Percentiles rank a stretch among this genome's conserved stretches.
Evolutionary conservation across 2,329 filamentous ascomycete genomes (phyloP).

Genomic region (Lithohypha guttulata): DNA sequence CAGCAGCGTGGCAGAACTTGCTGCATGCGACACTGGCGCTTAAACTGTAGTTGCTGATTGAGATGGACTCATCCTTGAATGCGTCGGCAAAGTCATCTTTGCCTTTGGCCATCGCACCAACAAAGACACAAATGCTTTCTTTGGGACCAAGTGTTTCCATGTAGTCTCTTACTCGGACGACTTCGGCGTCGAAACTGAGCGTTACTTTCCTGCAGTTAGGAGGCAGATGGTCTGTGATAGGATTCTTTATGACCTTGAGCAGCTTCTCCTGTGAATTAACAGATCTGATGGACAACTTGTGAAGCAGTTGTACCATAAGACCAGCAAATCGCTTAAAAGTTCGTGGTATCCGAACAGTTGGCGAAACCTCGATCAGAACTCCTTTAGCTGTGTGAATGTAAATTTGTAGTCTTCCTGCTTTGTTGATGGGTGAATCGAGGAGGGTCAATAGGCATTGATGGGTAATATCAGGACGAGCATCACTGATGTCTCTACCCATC

Average conservation of each 20-base stretch:
- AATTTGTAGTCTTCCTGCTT: slow-evolving; percentile 92
- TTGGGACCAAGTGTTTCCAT: slow-evolving; percentile 65
- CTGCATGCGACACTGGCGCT: slow-evolving; percentile 97
- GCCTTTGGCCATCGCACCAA: slow-evolving; percentile 97
- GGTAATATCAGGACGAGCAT: slow-evolving; percentile 93
- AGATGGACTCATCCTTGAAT: slow-evolving; percentile 93
- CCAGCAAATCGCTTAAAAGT: slow-evolving; percentile 99
- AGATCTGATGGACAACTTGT: slow-evolving; percentile 89
- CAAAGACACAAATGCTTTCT: slow-evolving; percentile 95
- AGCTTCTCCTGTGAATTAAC: slow-evolving; percentile 97
- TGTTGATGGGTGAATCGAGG: slow-evolving; percentile 96
- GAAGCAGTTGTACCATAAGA: slow-evolving; percentile 94
- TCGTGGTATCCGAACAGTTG: slow-evolving; percentile 92
- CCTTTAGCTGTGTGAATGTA: slow-evolving; percentile 98
- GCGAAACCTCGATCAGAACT: slow-evolving; percentile 93
- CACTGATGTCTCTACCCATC: slow-evolving; percentile 97
- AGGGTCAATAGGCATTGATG: slow-evolving; percentile 97
- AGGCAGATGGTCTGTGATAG: slow-evolving; percentile 91
- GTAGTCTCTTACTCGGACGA: slow-evolving; percentile 83
- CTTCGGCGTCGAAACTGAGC: slow-evolving; percentile 80
- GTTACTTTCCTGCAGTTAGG: slow-evolving; percentile 97
- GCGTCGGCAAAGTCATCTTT: slow-evolving; percentile 89
- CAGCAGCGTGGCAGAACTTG: slow-evolving; percentile 97
- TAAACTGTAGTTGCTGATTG: slow-evolving; percentile 95
- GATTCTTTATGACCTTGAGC: slow-evolving; percentile 93